A percentile compares a stretch with the other conserved stretches of the same genome.
phyloP scores from a whole-genome alignment of 140 eudicot species.

The Stevia rebaudiana region DNA sequence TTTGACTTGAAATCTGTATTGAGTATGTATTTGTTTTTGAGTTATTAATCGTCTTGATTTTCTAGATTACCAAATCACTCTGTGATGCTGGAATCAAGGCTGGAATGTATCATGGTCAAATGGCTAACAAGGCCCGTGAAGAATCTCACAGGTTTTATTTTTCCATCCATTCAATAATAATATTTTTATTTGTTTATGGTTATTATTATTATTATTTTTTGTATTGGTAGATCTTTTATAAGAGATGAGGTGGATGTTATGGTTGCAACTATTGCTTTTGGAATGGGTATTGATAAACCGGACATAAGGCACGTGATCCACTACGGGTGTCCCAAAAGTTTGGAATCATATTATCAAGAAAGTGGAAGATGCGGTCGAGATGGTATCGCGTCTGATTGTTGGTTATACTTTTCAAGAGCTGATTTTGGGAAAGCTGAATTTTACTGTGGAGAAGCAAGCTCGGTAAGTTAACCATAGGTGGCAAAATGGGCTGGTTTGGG shows the following conservation, averaged over 20 bases:
- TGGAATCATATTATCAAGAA: constrained; percentile 94
- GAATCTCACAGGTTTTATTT: constrained; percentile 63
- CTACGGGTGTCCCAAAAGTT: constrained; percentile 91
- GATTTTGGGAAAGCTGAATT: constrained; percentile 84
- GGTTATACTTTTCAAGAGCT: constrained; percentile 68
- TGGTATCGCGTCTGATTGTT: constrained; percentile 75
- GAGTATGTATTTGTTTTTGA: not conserved
- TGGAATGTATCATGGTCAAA: constrained; percentile 89
- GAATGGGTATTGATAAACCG: constrained; percentile 98
- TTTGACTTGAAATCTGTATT: not conserved
- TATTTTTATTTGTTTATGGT: not conserved
- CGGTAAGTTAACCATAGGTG: constrained; percentile 36
- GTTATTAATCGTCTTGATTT: constrained; percentile 12
- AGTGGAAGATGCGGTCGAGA: constrained; percentile 98
- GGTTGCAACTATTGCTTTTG: constrained; percentile 97
- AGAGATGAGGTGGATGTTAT: constrained; percentile 75
- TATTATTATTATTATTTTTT: not conserved
- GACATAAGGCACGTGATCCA: constrained; percentile 77
- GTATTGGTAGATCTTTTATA: constrained; percentile 63
- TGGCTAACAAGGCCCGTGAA: constrained; percentile 70
- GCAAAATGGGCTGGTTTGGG: not conserved
- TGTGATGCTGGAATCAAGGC: constrained; percentile 53
- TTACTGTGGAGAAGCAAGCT: constrained; percentile 64
- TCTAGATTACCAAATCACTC: constrained; percentile 51
- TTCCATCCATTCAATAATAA: not conserved